Evolutionary conservation across 805 yeast genomes (phyloP), one percentile per base, ranked within the genome.

Genomic region (Lipomyces japonicus): DNA sequence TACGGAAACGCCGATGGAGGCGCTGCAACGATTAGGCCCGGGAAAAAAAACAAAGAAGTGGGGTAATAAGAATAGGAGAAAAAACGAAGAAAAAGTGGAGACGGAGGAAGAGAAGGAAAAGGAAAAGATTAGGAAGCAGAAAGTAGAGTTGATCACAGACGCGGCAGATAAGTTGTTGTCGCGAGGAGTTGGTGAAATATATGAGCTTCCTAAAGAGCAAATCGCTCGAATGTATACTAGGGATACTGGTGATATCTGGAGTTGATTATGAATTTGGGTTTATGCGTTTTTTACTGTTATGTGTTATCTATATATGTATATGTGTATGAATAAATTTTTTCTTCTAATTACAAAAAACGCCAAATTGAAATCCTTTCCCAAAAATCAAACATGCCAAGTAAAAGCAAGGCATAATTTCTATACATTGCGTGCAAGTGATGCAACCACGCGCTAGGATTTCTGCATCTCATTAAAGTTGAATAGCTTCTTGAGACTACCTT

Each of bases 1-100:
- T 0, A 79, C 75, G 1, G 87, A 82, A 60, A 76, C 80, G 0
- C 74, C 81, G 2, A 53, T 77, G 64, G 86, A 82, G 61, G 76
- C 80, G 2, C 63, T 82, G 26, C 77, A 59, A 58, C 43, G 62
- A 35, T 35, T 58, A 3, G 58, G 55, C 10, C 52, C 57, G 6
- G 40, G 26, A 39, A 57, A 53, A 44, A 42, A 53, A 48, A 60
- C 57, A 39, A 52, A 58, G 28, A 36, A 31, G 2, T 44, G 31
- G 28, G 43, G 28, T 24, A 58, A 44, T 45, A 58, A 39, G 32
- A 56, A 38, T 36, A 42, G 35, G 44, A 39, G 4, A 9, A 39
- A 39, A 44, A 42, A 46, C n/a, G 14, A 4, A 5, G 31, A 28
- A 12, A 19, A n/a, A 6, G n/a, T 34, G 5, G 37, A 34, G 37